phyloP scores from a whole-genome alignment of 2,329 filamentous ascomycete genomes.

The Pseudopyrenochaeta lycopersici region DNA sequence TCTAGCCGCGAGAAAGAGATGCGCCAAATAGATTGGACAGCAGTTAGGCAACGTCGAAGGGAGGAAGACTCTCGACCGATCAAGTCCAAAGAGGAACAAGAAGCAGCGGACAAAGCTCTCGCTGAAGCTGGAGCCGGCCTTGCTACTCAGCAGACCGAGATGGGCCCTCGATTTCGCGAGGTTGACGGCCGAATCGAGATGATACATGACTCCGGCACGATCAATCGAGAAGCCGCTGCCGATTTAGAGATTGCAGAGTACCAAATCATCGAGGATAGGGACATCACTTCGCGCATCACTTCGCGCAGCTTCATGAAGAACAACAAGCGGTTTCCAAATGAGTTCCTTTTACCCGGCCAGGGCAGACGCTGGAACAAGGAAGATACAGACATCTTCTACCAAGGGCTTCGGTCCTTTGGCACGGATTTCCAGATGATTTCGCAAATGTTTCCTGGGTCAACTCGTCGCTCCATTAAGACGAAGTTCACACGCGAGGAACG shows the following conservation, averaged over 20 bases:
- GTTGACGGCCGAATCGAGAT: constrained; percentile 78
- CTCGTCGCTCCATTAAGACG: constrained; percentile 77
- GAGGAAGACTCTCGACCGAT: constrained; percentile 42
- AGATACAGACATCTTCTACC: constrained; percentile 79
- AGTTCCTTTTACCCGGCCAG: constrained; percentile 53
- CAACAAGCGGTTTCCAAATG: constrained; percentile 58
- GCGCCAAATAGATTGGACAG: constrained; percentile 69
- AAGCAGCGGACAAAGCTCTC: constrained; percentile 33
- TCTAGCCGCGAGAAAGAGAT: constrained; percentile 79
- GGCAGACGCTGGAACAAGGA: constrained; percentile 71
- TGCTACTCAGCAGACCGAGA: constrained; percentile 13
- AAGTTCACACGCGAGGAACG: constrained; percentile 85
- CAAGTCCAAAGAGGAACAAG: constrained; percentile 30
- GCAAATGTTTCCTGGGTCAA: constrained; percentile 76
- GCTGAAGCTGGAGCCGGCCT: constrained; percentile 25
- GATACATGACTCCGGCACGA: constrained; percentile 71
- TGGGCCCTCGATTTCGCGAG: constrained; percentile 63
- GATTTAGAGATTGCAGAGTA: constrained; percentile 62
- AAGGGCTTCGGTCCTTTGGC: constrained; percentile 77
- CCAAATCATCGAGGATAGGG: constrained; percentile 77
- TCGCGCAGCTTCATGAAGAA: constrained; percentile 74
- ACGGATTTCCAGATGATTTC: constrained; percentile 85
- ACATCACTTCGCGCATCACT: constrained; percentile 77
- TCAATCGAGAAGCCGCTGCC: constrained; percentile 74
- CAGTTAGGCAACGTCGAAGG: constrained; percentile 54